These are phyloP conservation scores for Melastoma candidum DNA, from an alignment of 441 rosid genomes.

Conservation along the genomic window DNA sequence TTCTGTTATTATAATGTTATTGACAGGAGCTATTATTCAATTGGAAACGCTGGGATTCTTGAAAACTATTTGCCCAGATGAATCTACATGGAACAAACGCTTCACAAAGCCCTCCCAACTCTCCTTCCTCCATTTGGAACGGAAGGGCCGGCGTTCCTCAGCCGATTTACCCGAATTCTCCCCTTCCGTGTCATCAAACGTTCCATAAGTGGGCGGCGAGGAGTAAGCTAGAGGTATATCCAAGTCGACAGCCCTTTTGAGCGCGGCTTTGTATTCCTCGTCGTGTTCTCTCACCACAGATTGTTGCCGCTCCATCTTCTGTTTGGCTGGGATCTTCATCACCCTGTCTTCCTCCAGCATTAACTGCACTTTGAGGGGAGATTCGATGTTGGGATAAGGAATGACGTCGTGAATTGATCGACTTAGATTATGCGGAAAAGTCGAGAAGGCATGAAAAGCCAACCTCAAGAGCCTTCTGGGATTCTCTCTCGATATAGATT, in stretches of 20 bases:
- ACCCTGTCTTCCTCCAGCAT: slow-evolving; percentile 7
- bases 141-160: not conserved
- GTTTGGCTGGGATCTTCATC: slow-evolving; percentile 5
- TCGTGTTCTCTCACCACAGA: slow-evolving; percentile 3
- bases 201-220: slow-evolving; percentile 4
- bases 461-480: slow-evolving; percentile 6
- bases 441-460: not conserved
- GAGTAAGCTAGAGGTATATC: slow-evolving; percentile 6
- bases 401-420: not conserved
- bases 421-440: not conserved
- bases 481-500: slow-evolving; percentile 7
- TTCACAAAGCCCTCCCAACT: slow-evolving; percentile 9
- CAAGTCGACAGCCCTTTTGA: slow-evolving; percentile 7
- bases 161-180: slow-evolving; percentile 2
- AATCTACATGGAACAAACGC: slow-evolving; percentile 6
- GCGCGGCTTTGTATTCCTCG: slow-evolving; percentile 7
- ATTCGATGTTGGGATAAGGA: slow-evolving; percentile 1
- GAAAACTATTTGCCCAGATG: slow-evolving; percentile 8
- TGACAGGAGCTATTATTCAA: not conserved
- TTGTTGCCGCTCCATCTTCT: slow-evolving; percentile 8
- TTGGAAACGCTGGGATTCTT: not conserved
- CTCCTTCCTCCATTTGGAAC: slow-evolving; percentile 2
- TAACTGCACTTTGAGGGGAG: not conserved
- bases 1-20: too few species aligned
- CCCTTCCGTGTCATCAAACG: slow-evolving; percentile 2